These are phyloP conservation scores for Zymoseptoria crescenta DNA, from an alignment of 2,329 filamentous ascomycete genomes.

Conservation along the genomic window DNA sequence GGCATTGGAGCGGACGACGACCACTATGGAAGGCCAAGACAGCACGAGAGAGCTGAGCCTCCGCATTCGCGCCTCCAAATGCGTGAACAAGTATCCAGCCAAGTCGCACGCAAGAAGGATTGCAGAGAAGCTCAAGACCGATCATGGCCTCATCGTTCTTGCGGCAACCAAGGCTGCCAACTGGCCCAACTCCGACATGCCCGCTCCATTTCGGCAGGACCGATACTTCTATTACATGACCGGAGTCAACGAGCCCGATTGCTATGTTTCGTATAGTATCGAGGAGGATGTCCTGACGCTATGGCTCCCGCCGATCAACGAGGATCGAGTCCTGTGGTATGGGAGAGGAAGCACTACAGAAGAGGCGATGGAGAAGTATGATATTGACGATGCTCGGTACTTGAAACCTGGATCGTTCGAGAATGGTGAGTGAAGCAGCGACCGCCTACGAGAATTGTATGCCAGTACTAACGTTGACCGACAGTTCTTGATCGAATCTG, in stretches of 20 bases:
- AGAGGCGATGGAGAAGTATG: slow-evolving; percentile 69
- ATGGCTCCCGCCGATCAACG: slow-evolving; percentile 82
- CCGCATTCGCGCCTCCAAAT: slow-evolving; percentile 3
- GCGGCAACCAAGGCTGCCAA: slow-evolving; percentile 47
- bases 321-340: slow-evolving; percentile 88
- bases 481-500: neutral
- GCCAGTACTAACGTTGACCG: neutral
- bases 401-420: slow-evolving; percentile 21
- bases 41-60: neutral
- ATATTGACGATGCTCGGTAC: slow-evolving; percentile 63
- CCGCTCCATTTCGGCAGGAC: slow-evolving; percentile 66
- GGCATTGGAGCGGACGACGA: neutral
- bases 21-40: neutral
- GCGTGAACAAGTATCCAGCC: slow-evolving; percentile 58
- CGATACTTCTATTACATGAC: slow-evolving; percentile 93
- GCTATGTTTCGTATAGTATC: slow-evolving; percentile 74
- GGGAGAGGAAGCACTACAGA: slow-evolving; percentile 71
- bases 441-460: no score
- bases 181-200: slow-evolving; percentile 66
- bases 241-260: slow-evolving; percentile 74
- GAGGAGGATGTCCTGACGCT: slow-evolving; percentile 65
- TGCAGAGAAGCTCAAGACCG: slow-evolving; percentile 60
- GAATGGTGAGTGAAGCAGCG: no score
- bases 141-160: slow-evolving; percentile 70
- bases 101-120: slow-evolving; percentile 81